These are phyloP conservation scores for Solanum corneliomulleri DNA, from an alignment of 257 asterid species.

Conservation along the genomic window DNA sequence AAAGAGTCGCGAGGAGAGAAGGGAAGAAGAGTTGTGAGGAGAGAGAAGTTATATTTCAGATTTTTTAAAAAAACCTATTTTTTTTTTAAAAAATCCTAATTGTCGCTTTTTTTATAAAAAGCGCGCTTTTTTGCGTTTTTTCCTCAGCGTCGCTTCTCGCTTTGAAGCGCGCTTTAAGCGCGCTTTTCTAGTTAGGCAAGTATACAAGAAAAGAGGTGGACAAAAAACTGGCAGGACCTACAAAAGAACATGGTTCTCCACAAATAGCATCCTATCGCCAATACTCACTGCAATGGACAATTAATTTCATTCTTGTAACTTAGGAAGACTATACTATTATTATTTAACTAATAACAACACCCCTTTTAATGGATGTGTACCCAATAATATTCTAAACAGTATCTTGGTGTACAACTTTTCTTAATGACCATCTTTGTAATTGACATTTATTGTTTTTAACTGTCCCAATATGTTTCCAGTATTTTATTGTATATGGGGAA, in stretches of 20 bases:
- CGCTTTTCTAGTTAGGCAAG: background rate
- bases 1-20: too few species aligned
- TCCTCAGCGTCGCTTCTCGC: too few species aligned
- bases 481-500: background rate
- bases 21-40: too few species aligned
- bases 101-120: too few species aligned
- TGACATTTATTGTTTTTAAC: background rate
- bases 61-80: too few species aligned
- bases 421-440: background rate
- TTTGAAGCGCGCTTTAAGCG: too few species aligned
- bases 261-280: background rate
- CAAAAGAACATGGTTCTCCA: background rate
- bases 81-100: too few species aligned
- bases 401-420: background rate
- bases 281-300: background rate
- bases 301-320: background rate
- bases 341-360: background rate
- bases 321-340: background rate
- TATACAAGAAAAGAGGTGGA: background rate
- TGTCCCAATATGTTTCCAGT: background rate
- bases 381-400: background rate
- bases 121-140: too few species aligned
- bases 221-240: background rate
- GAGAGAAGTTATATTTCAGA: too few species aligned
- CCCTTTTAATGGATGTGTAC: background rate